phyloP scores from a whole-genome alignment of 2,329 filamentous ascomycete species.

The Nannizzia gypsea region DNA sequence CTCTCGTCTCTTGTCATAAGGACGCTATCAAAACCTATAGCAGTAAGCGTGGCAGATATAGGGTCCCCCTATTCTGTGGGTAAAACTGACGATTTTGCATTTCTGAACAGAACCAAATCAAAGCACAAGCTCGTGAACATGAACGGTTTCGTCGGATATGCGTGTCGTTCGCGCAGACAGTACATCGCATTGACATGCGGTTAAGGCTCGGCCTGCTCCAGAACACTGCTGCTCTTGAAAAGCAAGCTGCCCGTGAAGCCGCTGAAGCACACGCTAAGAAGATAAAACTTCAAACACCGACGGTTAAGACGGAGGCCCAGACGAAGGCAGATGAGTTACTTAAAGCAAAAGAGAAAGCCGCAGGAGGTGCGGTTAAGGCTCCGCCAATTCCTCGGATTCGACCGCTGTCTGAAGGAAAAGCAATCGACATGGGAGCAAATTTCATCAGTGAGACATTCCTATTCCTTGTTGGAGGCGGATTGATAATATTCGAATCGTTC shows the following conservation, averaged over 20 bases:
- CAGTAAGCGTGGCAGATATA: conserved; percentile 36
- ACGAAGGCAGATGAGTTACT: conserved; percentile 45
- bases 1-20: conserved; percentile 53
- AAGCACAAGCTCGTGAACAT: conserved; percentile 56
- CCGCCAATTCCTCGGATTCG: conserved; percentile 45
- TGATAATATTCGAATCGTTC: conserved; percentile 53
- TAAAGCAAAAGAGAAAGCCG: conserved; percentile 32
- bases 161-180: conserved; percentile 49
- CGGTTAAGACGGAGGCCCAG: conserved; percentile 51
- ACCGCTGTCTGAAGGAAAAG: conserved; percentile 54
- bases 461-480: conserved; percentile 49
- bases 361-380: conserved; percentile 40
- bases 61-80: not conserved
- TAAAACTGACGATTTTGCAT: not conserved
- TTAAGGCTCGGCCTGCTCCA: conserved; percentile 54
- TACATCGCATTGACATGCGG: conserved; percentile 57
- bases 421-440: conserved; percentile 57
- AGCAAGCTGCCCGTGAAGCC: conserved; percentile 37
- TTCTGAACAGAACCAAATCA: conserved; percentile 49
- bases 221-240: conserved; percentile 43
- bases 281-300: conserved; percentile 43
- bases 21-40: conserved; percentile 56
- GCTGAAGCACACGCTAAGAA: conserved; percentile 45
- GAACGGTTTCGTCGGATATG: conserved; percentile 52
- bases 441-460: conserved; percentile 58